These are phyloP conservation scores for Trichopus zeylanicus DNA, from an alignment of 116 monocot genomes.

Conservation along the genomic window DNA sequence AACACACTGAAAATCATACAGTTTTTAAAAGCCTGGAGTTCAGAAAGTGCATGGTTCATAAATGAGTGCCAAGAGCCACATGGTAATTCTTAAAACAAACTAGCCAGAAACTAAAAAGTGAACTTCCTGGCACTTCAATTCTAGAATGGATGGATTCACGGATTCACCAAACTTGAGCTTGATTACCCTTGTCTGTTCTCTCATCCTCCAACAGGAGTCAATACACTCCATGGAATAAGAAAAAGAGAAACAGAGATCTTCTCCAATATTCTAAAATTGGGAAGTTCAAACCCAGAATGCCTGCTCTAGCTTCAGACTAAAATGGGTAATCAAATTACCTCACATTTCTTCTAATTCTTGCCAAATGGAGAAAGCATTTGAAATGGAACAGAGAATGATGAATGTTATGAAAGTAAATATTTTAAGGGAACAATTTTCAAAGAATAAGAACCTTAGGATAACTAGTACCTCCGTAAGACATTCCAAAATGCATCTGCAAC, in stretches of 20 bases:
- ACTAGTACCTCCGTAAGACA: conserved; percentile 68
- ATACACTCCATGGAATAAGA: neutral
- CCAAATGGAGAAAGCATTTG: conserved; percentile 13
- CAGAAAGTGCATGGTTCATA: no score
- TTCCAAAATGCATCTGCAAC: conserved; percentile 66
- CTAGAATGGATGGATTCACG: no score
- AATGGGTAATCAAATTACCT: conserved; percentile 25
- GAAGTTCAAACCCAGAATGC: neutral
- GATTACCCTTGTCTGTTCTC: no score
- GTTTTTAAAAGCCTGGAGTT: no score
- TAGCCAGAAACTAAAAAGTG: no score
- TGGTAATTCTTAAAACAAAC: no score
- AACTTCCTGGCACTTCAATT: no score
- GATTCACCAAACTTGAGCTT: no score
- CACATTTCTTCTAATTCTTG: conserved; percentile 12
- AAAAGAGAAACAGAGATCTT: neutral
- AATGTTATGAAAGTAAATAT: neutral
- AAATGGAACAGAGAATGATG: conserved; percentile 9
- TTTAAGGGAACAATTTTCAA: neutral
- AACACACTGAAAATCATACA: no score
- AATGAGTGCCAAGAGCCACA: no score
- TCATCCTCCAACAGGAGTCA: no score
- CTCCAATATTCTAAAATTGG: neutral
- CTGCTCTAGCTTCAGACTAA: neutral
- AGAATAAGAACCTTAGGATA: conserved; percentile 1